phyloP scores from a whole-genome alignment of 2,329 filamentous ascomycete genomes.

The Colletotrichum spinosum region DNA sequence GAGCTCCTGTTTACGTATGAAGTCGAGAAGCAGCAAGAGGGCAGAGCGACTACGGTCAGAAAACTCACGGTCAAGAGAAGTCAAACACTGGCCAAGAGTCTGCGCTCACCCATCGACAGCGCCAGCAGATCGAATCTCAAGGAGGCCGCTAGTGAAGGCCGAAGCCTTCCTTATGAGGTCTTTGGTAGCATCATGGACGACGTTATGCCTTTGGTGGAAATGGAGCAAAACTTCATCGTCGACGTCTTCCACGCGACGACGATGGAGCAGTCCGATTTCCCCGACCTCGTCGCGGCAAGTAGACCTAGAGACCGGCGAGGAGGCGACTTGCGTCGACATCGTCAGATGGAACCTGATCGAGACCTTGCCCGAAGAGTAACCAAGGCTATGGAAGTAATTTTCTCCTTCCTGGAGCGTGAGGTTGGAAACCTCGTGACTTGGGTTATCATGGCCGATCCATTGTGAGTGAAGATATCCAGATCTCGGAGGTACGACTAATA shows the following conservation, averaged over 20 bases:
- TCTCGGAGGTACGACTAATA: slow-evolving; percentile 1
- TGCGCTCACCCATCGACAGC: slow-evolving; percentile 77
- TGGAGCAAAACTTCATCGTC: slow-evolving; percentile 97
- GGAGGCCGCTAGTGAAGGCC: slow-evolving; percentile 68
- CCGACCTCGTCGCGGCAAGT: slow-evolving; percentile 77
- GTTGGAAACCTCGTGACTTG: slow-evolving; percentile 85
- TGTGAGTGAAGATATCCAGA: slow-evolving; percentile 68
- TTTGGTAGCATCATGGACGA: slow-evolving; percentile 86
- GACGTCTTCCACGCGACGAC: slow-evolving; percentile 97
- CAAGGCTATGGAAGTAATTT: slow-evolving; percentile 90
- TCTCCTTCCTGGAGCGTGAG: slow-evolving; percentile 83
- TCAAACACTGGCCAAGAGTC: slow-evolving; percentile 82
- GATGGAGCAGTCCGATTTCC: slow-evolving; percentile 82
- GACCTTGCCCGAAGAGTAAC: slow-evolving; percentile 86
- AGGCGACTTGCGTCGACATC: slow-evolving; percentile 78
- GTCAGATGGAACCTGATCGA: slow-evolving; percentile 89
- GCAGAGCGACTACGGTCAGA: slow-evolving; percentile 79
- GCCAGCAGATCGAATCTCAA: slow-evolving; percentile 66
- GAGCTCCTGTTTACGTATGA: slow-evolving; percentile 91
- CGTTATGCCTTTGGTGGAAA: slow-evolving; percentile 83
- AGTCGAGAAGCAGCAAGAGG: slow-evolving; percentile 86
- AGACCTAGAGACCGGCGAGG: slow-evolving; percentile 76
- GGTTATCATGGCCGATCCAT: slow-evolving; percentile 81
- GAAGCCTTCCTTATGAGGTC: slow-evolving; percentile 81
- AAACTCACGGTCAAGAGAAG: slow-evolving; percentile 95